Base-by-base conservation (phyloP, 192 early-diverging fungal species). In the Phlyctochytrium arcticum region DNA sequence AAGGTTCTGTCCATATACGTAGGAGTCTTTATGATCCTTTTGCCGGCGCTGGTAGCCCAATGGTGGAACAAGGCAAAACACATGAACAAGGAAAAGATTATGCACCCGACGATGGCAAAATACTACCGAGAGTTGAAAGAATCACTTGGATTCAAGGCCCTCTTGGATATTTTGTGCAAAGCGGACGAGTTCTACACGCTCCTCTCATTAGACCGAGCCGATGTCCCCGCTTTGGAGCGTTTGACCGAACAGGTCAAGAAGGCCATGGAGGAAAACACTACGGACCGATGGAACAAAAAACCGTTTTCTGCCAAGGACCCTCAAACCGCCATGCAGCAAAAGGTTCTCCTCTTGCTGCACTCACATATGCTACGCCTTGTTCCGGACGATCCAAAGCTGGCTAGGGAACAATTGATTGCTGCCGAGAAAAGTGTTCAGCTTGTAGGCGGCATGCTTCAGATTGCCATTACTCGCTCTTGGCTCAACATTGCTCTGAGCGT, bases 11-110 rank as follows among this genome's bases (percentile, higher is more conserved):
- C 81, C 36, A 76, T 94, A 21, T 99, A 99, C 72, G 89, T 84
- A 15, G 71, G 91, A 67, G 70, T 90, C 10, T 98, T 98, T 82
- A 95, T 94, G 68, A 69, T 98, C 39, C 72, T 87, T 7, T 76
- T 98, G 68, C 96, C 96, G 47, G 84, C 87, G 57, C 85, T 88
- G 37, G 93, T 99, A 36, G 92, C 90, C 12, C 82, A 82, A 57
- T 97, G 95, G 96, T 99, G 96, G 96, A 90, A 92, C 75, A 84
- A 84, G 54, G 91, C 92, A 47, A 91, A 89, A 64, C 74, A 86
- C 61, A 86, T 86, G 57, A 95, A 91, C 72, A 95, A 94, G 69
- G 90, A 96, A 65, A 86, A 84, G 62, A 91, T 99, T 60, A 78
- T 92, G 34, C 89, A 92, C 58, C 80, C 71, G 46, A 92, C 95